Evolutionary conservation across 2,329 filamentous ascomycete species (phyloP), one percentile per base, ranked within the genome.

Genomic region (Fusarium pseudonygamai): DNA sequence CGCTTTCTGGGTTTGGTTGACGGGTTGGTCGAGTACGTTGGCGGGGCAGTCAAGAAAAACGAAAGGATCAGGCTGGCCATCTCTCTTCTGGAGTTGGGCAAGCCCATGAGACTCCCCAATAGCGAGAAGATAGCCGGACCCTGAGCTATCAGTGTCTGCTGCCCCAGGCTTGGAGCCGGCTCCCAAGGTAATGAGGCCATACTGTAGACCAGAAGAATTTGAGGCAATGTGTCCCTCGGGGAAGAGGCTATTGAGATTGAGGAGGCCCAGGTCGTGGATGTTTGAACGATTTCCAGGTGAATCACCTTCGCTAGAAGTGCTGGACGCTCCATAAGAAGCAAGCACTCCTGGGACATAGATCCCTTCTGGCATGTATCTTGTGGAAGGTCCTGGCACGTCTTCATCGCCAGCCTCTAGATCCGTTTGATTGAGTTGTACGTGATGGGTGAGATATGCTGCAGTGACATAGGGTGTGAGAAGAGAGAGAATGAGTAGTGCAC

Each of bases 1-100:
- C 11, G 55, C 64, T 12, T 18, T 60, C 20, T 45, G 67, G 4
- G 30, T 39, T 26, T 71, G 83, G 6, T 37, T 45, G 7, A 28
- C 0, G 5, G 55, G 55, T 7, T 46, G 30, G 1, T 58, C 40
- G 0, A 28, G 1, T 2, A 58, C 55, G 10, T 37, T 22, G 0
- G 9, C 9, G 1, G 55, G 55, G 5, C 55, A 58, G 39, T 58
- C 55, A 15, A 58, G 30, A 3, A 58, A 58, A 4, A 58, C 13
- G 6, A 58, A 46, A 13, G 55, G 55, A 4, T 58, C 55, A 0
- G 40, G 40, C 2, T 16, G n/a, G 9, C 40, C 55, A 18, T 47
- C n/a, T 34, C 55, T 34, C 15, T 58, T 58, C 30, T 18, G 18
- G 8, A 58, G 39, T 15, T 32, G 36, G 26, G 4, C 1, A 11